Evolutionary conservation across 805 yeast species (phyloP).

Genomic region (Huiozyma sinensis): DNA sequence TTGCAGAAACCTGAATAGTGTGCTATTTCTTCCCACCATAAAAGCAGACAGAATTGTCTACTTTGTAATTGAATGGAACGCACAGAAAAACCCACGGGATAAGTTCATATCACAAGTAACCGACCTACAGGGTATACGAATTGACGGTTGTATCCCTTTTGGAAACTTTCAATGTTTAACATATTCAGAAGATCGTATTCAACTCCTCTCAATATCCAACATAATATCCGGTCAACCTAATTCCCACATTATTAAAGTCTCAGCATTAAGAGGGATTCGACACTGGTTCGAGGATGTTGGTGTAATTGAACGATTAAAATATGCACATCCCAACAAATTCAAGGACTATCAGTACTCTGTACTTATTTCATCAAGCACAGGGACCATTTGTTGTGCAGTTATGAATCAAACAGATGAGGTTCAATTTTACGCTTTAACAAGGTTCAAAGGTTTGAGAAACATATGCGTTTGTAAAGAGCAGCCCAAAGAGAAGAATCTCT

Average conservation of each 20-base stretch:
- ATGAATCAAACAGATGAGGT: conserved; percentile 6
- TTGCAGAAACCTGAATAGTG: conserved; percentile 11
- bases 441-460: conserved; percentile 21
- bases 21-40: conserved; percentile 14
- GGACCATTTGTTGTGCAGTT: conserved; percentile 16
- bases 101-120: conserved; percentile 6
- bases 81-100: neutral
- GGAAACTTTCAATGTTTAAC: conserved; percentile 11
- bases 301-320: conserved; percentile 12
- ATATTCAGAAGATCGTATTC: conserved; percentile 7
- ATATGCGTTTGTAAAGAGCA: conserved; percentile 8
- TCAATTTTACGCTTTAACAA: conserved; percentile 15
- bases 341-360: conserved; percentile 11
- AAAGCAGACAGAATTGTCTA: conserved; percentile 14
- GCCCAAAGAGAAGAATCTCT: neutral
- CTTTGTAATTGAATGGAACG: conserved; percentile 22
- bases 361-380: conserved; percentile 16
- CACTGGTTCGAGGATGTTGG: conserved; percentile 14
- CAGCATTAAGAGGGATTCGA: conserved; percentile 9
- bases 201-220: conserved; percentile 20
- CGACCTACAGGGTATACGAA: conserved; percentile 10
- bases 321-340: conserved; percentile 1
- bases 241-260: conserved; percentile 5
- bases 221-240: conserved; percentile 23
- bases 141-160: conserved; percentile 13